phyloP scores from a whole-genome alignment of 192 early-diverging fungal species.

The Entrophospora sp. region DNA sequence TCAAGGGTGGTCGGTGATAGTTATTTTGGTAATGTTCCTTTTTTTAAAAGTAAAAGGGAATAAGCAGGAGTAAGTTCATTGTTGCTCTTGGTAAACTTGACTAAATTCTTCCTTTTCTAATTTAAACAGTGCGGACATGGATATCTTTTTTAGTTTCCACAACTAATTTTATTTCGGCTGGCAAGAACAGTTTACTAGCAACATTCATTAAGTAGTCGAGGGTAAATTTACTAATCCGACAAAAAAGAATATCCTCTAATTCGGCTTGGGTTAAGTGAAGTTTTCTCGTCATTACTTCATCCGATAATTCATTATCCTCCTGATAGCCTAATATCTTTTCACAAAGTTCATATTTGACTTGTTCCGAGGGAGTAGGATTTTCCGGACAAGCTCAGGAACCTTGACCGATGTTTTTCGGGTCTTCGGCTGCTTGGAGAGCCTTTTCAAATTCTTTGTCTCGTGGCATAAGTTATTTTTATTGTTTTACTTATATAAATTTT shows the following conservation, averaged over 20 bases:
- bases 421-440: background rate
- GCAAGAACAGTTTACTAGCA: no score
- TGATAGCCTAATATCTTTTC: background rate
- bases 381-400: background rate
- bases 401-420: background rate
- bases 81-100: background rate
- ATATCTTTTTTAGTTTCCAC: background rate
- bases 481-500: no score
- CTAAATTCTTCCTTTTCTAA: background rate
- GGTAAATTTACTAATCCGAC: background rate
- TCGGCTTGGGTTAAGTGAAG: background rate
- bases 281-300: background rate
- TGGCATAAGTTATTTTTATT: no score
- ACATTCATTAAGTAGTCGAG: background rate
- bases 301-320: background rate
- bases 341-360: slow-evolving; percentile 2
- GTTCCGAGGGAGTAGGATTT: background rate
- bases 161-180: no score
- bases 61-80: slow-evolving; percentile 6
- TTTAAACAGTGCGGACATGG: background rate
- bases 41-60: background rate
- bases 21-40: background rate
- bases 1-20: slow-evolving; percentile 1
- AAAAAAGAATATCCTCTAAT: background rate
- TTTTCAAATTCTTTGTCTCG: slow-evolving; percentile 10